Evolutionary conservation across 331 rosid genomes (phyloP).

Genomic region (Rhamnella rubrinervis): DNA sequence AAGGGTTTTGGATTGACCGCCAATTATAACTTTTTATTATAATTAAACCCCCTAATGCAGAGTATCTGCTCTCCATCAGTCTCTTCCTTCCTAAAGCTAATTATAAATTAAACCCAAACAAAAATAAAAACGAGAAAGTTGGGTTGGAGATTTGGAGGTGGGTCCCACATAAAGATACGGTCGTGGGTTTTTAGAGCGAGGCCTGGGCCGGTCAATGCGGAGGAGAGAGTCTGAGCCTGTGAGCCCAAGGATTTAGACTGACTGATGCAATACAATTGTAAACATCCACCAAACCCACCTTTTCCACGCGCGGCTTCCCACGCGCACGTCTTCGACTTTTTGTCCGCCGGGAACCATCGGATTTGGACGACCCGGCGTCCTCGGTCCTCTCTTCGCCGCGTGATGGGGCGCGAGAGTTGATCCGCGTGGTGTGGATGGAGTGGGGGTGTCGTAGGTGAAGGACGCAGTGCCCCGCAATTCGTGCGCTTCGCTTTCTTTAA

Average conservation of each 20-base stretch:
- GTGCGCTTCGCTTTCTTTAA: constrained; percentile 64
- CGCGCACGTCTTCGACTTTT: too few relatives aligned
- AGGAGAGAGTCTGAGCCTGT: constrained; percentile 27
- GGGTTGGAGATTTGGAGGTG: not conserved
- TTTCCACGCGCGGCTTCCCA: not conserved
- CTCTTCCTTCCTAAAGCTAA: too few relatives aligned
- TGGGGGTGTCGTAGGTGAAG: constrained; percentile 5
- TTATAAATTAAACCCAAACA: too few relatives aligned
- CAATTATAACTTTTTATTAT: too few relatives aligned
- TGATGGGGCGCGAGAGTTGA: constrained; percentile 6
- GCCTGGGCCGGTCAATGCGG: constrained; percentile 78
- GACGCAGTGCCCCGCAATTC: constrained; percentile 49
- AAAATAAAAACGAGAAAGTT: too few relatives aligned
- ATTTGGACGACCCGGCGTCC: not conserved
- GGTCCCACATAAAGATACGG: constrained; percentile 47
- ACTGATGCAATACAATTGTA: constrained; percentile 4
- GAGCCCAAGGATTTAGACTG: constrained; percentile 35
- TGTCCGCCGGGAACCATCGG: not conserved
- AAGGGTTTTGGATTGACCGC: too few relatives aligned
- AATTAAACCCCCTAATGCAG: too few relatives aligned
- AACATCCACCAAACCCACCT: not conserved
- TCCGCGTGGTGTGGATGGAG: not conserved
- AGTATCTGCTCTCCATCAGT: too few relatives aligned
- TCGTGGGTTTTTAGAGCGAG: constrained; percentile 45
- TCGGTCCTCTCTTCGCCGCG: not conserved